Conservation (phyloP, 768 basidiomycete species). For the Leucosporidium creatinivorum region DNA sequence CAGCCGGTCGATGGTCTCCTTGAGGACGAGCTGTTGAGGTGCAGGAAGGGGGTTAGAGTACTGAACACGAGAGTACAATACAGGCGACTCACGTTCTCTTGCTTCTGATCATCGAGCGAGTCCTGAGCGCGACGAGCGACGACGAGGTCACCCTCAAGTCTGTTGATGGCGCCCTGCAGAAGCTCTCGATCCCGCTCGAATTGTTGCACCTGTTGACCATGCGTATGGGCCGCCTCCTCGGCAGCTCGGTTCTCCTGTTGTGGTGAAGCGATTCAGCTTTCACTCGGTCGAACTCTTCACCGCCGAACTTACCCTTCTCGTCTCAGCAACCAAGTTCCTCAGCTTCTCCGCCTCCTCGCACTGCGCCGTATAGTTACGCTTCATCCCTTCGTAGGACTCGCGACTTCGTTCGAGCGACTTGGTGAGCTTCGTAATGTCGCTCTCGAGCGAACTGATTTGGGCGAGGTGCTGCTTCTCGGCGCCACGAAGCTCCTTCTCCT, state of each 20-base stretch:
- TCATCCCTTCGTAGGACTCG: constrained; percentile 50
- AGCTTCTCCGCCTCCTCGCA: constrained; percentile 74
- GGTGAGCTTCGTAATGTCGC: constrained; percentile 67
- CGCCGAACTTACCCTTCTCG: constrained; percentile 19
- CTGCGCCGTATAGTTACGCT: constrained; percentile 66
- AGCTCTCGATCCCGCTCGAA: constrained; percentile 60
- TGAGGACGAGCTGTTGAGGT: constrained; percentile 50
- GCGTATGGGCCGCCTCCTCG: constrained; percentile 54
- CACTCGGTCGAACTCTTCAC: constrained; percentile 23
- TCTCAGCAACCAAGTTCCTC: constrained; percentile 15
- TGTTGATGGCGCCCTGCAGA: constrained; percentile 62
- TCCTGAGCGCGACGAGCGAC: constrained; percentile 64
- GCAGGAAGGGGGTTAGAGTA: background rate
- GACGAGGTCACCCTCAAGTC: constrained; percentile 64
- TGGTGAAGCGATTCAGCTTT: constrained; percentile 52
- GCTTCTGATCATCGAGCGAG: constrained; percentile 83
- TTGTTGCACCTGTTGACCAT: constrained; percentile 45
- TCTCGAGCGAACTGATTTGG: constrained; percentile 65
- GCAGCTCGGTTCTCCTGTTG: constrained; percentile 63
- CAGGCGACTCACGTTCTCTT: constrained; percentile 60
- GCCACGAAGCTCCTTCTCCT: constrained; percentile 82
- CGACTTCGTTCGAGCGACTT: constrained; percentile 67
- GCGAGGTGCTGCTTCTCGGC: constrained; percentile 72
- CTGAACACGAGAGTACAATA: background rate
- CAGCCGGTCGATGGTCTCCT: constrained; percentile 93